Conservation (phyloP, 345 rosid species). For the Citrus sp. region DNA sequence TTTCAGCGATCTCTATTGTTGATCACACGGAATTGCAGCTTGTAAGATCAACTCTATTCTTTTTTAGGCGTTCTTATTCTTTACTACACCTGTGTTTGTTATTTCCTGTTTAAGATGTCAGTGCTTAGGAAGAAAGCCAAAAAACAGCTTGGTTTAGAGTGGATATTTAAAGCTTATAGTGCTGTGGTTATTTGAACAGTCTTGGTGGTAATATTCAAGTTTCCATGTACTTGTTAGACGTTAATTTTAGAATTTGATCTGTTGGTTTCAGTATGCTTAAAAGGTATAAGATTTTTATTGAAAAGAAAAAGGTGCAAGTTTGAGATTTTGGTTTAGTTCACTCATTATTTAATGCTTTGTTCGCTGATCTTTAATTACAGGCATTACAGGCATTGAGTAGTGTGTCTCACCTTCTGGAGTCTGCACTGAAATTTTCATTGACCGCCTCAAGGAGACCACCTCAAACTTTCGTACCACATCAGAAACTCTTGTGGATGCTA, state of each 20-base stretch:
- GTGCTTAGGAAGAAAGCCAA: not conserved
- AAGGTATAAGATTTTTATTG: too few species aligned
- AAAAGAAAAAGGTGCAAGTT: not conserved
- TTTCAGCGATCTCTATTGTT: conserved; percentile 35
- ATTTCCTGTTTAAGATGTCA: not conserved
- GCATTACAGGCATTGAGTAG: conserved; percentile 49
- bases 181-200: not conserved
- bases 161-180: not conserved
- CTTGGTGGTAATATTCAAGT: not conserved
- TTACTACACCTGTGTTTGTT: too few species aligned
- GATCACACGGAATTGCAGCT: conserved; percentile 28
- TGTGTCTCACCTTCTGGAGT: conserved; percentile 42
- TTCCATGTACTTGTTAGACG: not conserved
- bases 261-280: not conserved
- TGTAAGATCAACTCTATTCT: conserved; percentile 38
- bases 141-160: not conserved
- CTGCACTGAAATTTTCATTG: conserved; percentile 51
- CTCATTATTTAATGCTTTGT: not conserved
- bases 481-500: conserved; percentile 72
- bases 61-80: not conserved
- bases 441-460: conserved; percentile 69
- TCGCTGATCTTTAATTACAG: conserved; percentile 30
- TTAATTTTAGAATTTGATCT: not conserved
- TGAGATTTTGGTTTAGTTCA: not conserved
- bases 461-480: conserved; percentile 71